A percentile compares a stretch with the other conserved stretches of the same genome.
These are phyloP conservation scores for Aspergillus nomiae DNA, from an alignment of 2,329 filamentous ascomycete species.

Conservation along the genomic window DNA sequence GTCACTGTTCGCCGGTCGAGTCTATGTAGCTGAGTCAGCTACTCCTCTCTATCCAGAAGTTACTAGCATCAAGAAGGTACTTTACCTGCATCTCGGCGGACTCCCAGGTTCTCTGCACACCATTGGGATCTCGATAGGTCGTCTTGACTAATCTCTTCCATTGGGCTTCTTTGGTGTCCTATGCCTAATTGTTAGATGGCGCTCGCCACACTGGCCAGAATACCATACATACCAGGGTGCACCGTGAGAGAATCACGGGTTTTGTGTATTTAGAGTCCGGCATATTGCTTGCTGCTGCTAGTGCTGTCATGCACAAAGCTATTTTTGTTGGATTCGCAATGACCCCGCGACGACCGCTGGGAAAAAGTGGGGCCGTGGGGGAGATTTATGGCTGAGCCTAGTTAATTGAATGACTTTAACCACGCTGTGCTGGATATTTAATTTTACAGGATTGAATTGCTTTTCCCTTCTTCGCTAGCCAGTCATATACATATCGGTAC, in stretches of 20 bases:
- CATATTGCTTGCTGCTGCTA: not conserved
- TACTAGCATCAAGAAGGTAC: not conserved
- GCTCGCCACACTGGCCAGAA: too few relatives aligned
- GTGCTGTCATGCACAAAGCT: not conserved
- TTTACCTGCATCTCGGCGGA: constrained; percentile 46
- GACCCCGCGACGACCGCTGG: not conserved
- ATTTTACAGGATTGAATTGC: too few relatives aligned
- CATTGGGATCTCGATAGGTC: constrained; percentile 46
- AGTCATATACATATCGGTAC: too few relatives aligned
- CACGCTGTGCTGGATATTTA: too few relatives aligned
- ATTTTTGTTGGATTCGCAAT: not conserved
- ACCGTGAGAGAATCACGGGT: not conserved
- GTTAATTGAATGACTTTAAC: not conserved
- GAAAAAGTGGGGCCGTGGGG: not conserved
- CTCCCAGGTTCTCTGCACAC: constrained; percentile 47
- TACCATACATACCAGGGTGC: not conserved
- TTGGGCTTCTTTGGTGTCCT: constrained; percentile 43
- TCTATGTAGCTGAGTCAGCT: constrained; percentile 27
- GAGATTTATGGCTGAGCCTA: not conserved
- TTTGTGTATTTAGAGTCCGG: not conserved
- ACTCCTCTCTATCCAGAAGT: not conserved
- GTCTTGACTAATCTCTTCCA: constrained; percentile 47
- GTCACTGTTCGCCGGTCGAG: constrained; percentile 54
- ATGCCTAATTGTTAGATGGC: not conserved
- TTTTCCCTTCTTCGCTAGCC: too few relatives aligned